Conservation (phyloP, 176 grass and related monocot genomes). For the Bonia amplexicaulis region DNA sequence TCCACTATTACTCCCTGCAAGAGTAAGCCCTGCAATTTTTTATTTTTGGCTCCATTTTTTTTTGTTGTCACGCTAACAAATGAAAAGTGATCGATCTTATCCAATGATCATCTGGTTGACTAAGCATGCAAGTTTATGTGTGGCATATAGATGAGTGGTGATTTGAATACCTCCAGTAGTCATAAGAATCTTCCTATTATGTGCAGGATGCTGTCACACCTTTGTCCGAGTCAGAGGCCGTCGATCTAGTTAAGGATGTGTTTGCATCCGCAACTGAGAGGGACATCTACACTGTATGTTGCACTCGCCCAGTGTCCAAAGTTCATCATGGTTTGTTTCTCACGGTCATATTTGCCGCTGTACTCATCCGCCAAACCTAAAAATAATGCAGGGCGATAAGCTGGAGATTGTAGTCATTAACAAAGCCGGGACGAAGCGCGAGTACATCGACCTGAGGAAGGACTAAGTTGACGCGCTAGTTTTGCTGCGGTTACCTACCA, state of each 20-base stretch:
- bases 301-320: not conserved
- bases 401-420: conserved; percentile 91
- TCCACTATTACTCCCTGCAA: conserved; percentile 77
- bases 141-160: not conserved
- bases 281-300: conserved; percentile 91
- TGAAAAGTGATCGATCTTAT: not conserved
- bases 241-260: conserved; percentile 96
- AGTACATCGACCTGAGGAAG: conserved; percentile 93
- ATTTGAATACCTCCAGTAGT: not conserved
- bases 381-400: conserved; percentile 75
- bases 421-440: conserved; percentile 61
- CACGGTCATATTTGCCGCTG: not conserved
- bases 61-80: not conserved
- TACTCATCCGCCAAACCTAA: conserved; percentile 12
- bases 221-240: conserved; percentile 72
- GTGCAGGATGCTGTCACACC: conserved; percentile 92
- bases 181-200: conserved; percentile 20
- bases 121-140: not conserved
- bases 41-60: not conserved
- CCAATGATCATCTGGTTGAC: not conserved
- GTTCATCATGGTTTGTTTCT: not conserved
- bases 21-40: conserved; percentile 35
- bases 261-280: conserved; percentile 98
- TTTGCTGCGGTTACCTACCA: not conserved
- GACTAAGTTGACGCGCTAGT: conserved; percentile 34